Conservation (phyloP, 805 yeast species). For the Cyberlindnera mrakii region DNA sequence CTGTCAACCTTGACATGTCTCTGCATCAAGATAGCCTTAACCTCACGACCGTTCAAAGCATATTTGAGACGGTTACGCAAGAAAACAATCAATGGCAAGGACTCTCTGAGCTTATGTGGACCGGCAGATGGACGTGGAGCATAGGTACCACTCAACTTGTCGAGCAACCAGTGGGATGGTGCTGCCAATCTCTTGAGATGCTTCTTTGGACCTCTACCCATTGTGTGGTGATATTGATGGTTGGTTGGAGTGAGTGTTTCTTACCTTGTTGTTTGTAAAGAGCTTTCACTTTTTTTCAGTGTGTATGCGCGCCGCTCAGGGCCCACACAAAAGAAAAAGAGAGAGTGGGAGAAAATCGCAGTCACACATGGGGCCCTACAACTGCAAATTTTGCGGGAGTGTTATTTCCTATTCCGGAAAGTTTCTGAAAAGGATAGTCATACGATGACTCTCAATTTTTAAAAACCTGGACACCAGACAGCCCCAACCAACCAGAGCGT, state of each 20-base stretch:
- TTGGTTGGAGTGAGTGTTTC: conserved; percentile 3
- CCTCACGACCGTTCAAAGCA: conserved; percentile 98
- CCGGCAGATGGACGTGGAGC: conserved; percentile 99
- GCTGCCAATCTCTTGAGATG: conserved; percentile 99
- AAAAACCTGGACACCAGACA: too few species aligned
- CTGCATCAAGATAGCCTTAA: conserved; percentile 96
- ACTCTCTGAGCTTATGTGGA: conserved; percentile 99
- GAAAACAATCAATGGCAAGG: conserved; percentile 94
- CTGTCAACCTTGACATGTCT: conserved; percentile 98
- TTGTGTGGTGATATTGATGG: conserved; percentile 14
- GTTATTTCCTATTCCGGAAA: too few species aligned
- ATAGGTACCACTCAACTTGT: conserved; percentile 98
- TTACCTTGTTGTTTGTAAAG: conserved; percentile 3
- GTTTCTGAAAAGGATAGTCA: too few species aligned
- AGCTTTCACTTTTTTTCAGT: conserved; percentile 15
- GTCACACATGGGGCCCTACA: too few species aligned
- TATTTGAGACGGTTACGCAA: conserved; percentile 98
- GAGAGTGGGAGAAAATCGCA: too few species aligned
- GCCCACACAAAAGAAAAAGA: neutral
- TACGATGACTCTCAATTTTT: too few species aligned
- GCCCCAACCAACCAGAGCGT: too few species aligned
- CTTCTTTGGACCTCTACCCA: conserved; percentile 61
- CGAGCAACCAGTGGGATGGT: conserved; percentile 99
- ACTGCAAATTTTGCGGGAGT: too few species aligned
- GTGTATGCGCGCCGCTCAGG: conserved; percentile 1